A percentile compares a stretch with the other conserved stretches of the same genome.
phyloP scores from a whole-genome alignment of 768 basidiomycete species.

The Rubroboletus satanas region DNA sequence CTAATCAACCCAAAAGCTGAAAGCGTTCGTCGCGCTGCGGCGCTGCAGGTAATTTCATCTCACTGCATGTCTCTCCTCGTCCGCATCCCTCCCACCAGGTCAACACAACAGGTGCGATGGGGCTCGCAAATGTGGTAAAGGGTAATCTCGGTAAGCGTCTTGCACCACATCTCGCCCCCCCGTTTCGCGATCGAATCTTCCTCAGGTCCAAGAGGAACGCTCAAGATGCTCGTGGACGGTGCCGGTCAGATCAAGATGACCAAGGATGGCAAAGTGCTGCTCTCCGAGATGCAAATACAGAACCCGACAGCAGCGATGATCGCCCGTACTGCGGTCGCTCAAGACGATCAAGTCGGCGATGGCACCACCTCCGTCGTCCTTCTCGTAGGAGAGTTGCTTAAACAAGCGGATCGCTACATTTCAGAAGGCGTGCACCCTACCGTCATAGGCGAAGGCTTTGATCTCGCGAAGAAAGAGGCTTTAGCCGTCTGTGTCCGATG shows the following conservation, averaged over 20 bases:
- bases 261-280: slow-evolving; percentile 96
- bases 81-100: slow-evolving; percentile 49
- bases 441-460: slow-evolving; percentile 92
- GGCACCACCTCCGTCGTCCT: slow-evolving; percentile 97
- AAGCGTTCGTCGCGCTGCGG: slow-evolving; percentile 84
- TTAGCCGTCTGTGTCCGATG: slow-evolving; percentile 56
- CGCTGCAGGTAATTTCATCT: slow-evolving; percentile 67
- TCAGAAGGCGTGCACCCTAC: slow-evolving; percentile 98
- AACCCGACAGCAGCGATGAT: slow-evolving; percentile 99
- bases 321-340: slow-evolving; percentile 95
- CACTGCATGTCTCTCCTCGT: slow-evolving; percentile 16
- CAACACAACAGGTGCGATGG: slow-evolving; percentile 92
- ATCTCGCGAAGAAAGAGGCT: slow-evolving; percentile 96
- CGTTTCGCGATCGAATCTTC: slow-evolving; percentile 24
- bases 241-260: slow-evolving; percentile 99
- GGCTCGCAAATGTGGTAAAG: slow-evolving; percentile 95
- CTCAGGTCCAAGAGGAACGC: slow-evolving; percentile 89
- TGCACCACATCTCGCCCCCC: slow-evolving; percentile 12
- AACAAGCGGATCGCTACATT: slow-evolving; percentile 97
- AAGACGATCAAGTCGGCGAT: slow-evolving; percentile 99
- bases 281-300: slow-evolving; percentile 99
- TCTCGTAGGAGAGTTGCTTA: slow-evolving; percentile 91
- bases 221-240: slow-evolving; percentile 99
- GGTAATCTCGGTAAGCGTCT: slow-evolving; percentile 80
- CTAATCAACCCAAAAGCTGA: slow-evolving; percentile 97